phyloP scores from a whole-genome alignment of 352 stramenopile species.

The Phytophthora citricola region DNA sequence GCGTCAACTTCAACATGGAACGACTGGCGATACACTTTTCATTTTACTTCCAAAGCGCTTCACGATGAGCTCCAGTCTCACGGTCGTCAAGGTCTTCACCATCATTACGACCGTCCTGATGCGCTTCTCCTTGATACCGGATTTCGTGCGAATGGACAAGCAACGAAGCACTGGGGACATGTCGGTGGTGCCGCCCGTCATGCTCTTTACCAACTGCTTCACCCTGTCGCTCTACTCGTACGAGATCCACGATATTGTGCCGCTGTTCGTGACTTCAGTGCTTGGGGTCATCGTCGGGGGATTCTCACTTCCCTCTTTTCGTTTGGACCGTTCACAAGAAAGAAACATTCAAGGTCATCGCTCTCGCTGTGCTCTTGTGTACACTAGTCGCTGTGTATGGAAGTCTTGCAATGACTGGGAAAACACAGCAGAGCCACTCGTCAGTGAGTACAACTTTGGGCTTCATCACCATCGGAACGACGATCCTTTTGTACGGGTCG shows the following conservation, averaged over 20 bases:
- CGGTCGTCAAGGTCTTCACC: conserved; percentile 8
- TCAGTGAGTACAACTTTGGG: conserved; percentile 40
- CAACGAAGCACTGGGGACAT: conserved; percentile 30
- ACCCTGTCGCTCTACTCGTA: conserved; percentile 32
- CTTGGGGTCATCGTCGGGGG: conserved; percentile 21
- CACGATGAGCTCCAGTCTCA: conserved; percentile 7
- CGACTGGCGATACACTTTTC: neutral
- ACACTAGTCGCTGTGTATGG: conserved; percentile 30
- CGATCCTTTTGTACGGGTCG: conserved; percentile 54
- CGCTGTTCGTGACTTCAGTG: conserved; percentile 24
- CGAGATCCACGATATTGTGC: conserved; percentile 24
- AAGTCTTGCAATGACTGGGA: conserved; percentile 27
- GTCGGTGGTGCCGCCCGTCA: conserved; percentile 27
- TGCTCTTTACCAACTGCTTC: conserved; percentile 37
- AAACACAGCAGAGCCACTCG: conserved; percentile 21
- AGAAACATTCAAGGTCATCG: conserved; percentile 2
- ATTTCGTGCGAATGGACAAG: conserved; percentile 35
- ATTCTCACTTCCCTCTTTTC: conserved; percentile 25
- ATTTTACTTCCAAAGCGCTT: neutral
- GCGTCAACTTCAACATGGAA: conserved; percentile 2
- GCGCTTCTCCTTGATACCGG: conserved; percentile 34
- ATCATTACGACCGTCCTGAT: conserved; percentile 39
- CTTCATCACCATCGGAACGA: conserved; percentile 50
- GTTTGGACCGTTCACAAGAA: conserved; percentile 16
- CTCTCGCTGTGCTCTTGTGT: conserved; percentile 3